Evolutionary conservation across 2,329 filamentous ascomycete genomes (phyloP).

Genomic region (Zarea fungicola): DNA sequence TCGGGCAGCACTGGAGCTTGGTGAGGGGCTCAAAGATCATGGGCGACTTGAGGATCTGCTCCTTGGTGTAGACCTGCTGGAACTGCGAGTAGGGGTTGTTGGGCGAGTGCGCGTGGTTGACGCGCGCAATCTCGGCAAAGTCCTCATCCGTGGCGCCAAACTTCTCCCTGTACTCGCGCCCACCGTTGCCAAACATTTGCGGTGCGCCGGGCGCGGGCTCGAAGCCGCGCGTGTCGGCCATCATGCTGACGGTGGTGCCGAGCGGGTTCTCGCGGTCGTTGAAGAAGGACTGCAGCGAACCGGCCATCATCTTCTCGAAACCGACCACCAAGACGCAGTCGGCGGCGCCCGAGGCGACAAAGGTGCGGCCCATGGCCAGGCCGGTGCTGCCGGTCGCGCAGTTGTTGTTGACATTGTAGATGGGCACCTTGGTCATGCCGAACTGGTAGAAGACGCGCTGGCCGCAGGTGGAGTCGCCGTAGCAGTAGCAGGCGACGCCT

Average conservation of each 20-base stretch:
- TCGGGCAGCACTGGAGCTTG: slow-evolving; percentile 98
- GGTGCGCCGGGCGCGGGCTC: slow-evolving; percentile 81
- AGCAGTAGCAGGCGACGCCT: slow-evolving; percentile 96
- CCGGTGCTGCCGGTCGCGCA: slow-evolving; percentile 95
- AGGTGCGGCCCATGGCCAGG: slow-evolving; percentile 73
- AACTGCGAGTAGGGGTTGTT: slow-evolving; percentile 98
- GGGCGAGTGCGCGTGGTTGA: slow-evolving; percentile 90
- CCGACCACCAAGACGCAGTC: slow-evolving; percentile 89
- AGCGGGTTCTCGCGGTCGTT: slow-evolving; percentile 79
- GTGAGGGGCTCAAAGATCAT: slow-evolving; percentile 84
- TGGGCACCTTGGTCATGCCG: slow-evolving; percentile 92
- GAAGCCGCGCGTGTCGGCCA: slow-evolving; percentile 74
- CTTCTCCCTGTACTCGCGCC: slow-evolving; percentile 92
- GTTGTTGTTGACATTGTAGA: slow-evolving; percentile 99
- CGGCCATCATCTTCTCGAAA: slow-evolving; percentile 97
- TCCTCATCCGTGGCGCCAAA: slow-evolving; percentile 79
- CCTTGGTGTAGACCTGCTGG: slow-evolving; percentile 80
- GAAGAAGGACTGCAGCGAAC: slow-evolving; percentile 78
- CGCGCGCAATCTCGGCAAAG: slow-evolving; percentile 88
- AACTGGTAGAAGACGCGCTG: slow-evolving; percentile 99
- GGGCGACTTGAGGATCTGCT: slow-evolving; percentile 70
- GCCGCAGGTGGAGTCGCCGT: slow-evolving; percentile 89
- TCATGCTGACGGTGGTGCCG: slow-evolving; percentile 68
- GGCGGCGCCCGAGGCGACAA: slow-evolving; percentile 73
- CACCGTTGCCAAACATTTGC: slow-evolving; percentile 94